Evolutionary conservation across 2,329 filamentous ascomycete genomes (phyloP), one percentile per base, ranked within the genome.

Genomic region (Tolypocladium sp.): DNA sequence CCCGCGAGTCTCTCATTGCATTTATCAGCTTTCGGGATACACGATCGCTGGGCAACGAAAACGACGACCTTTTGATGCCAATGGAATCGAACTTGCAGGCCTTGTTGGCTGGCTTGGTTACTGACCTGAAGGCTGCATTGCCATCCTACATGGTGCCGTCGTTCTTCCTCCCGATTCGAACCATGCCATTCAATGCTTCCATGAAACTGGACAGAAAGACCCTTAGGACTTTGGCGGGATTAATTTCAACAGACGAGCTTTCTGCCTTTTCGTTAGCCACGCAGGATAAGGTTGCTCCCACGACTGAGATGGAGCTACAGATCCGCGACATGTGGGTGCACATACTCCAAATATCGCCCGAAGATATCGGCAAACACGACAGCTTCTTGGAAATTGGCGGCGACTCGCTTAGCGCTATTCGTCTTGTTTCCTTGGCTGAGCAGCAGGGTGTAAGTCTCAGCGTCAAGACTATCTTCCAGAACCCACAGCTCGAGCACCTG

Each of bases 311-410:
- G 55, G 60, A 62, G 56, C 10, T 6, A 4, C 54, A 22, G 5
- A 15, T 62, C 5, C 61, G 60, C 4, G 25, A 33, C 7, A 49
- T 62, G 4, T 62, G 61, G 61, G 59, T 59, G 3, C 55, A 56
- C 9, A 57, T 61, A 3, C 44, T 61, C 0, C 58, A 54, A 1
- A 49, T 62, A 30, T 13, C 59, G 3, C 33, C 52, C 35, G 41
- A 59, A 1, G 57, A 54, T 2, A 75, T 79, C 27, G 70, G 72
- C 9, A 60, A 68, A 4, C 62, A 65, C 6, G 62, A 66, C 40
- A 64, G 63, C 55, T 70, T 70, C 60, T 66, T 70, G 38, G 51
- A 58, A 3, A 61, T 70, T 3, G 68, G 68, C 2, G 69, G 69
- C 10, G 66, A 68, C 30, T 70, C 68, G 2, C 63, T 70, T 15